A percentile compares a stretch with the other conserved stretches of the same genome.
These are phyloP conservation scores for Gymnopilus junonius DNA, from an alignment of 768 basidiomycete species.

Conservation along the genomic window DNA sequence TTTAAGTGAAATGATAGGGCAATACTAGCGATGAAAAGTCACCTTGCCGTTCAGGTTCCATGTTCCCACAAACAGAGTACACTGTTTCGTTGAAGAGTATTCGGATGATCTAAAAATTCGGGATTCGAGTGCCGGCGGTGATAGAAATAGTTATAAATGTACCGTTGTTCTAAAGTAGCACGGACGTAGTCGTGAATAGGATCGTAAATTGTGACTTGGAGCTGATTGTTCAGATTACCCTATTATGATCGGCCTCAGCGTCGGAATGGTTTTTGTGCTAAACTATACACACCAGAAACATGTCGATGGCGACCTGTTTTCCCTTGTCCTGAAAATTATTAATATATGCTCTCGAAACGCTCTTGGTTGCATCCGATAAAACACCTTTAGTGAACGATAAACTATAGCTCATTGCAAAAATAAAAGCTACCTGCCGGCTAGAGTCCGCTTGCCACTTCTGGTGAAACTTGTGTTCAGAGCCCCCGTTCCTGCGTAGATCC, in stretches of 20 bases:
- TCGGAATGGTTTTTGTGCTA: background rate
- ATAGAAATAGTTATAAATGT: slow-evolving; percentile 13
- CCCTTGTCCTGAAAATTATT: slow-evolving; percentile 97
- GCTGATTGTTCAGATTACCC: slow-evolving; percentile 92
- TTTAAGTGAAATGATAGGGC: background rate
- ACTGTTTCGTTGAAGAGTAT: slow-evolving; percentile 79
- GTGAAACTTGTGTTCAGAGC: slow-evolving; percentile 97
- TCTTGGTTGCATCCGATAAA: slow-evolving; percentile 95
- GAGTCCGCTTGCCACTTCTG: slow-evolving; percentile 89
- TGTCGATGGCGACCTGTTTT: slow-evolving; percentile 94
- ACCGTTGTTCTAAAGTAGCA: slow-evolving; percentile 72
- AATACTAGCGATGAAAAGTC: slow-evolving; percentile 23
- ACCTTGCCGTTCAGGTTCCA: slow-evolving; percentile 97
- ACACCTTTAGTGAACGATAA: slow-evolving; percentile 58
- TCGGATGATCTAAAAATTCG: slow-evolving; percentile 62
- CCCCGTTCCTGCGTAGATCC: slow-evolving; percentile 93
- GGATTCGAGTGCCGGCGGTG: slow-evolving; percentile 15
- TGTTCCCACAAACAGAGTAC: slow-evolving; percentile 84
- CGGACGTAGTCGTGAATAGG: slow-evolving; percentile 91
- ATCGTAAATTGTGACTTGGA: slow-evolving; percentile 89
- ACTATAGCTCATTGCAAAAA: slow-evolving; percentile 8
- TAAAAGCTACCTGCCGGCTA: slow-evolving; percentile 62
- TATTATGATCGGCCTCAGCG: slow-evolving; percentile 36
- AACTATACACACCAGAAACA: slow-evolving; percentile 74
- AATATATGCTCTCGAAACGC: slow-evolving; percentile 93